These are phyloP conservation scores for Kurtzmaniella cleridarum DNA, from an alignment of 805 yeast species.

Conservation along the genomic window DNA sequence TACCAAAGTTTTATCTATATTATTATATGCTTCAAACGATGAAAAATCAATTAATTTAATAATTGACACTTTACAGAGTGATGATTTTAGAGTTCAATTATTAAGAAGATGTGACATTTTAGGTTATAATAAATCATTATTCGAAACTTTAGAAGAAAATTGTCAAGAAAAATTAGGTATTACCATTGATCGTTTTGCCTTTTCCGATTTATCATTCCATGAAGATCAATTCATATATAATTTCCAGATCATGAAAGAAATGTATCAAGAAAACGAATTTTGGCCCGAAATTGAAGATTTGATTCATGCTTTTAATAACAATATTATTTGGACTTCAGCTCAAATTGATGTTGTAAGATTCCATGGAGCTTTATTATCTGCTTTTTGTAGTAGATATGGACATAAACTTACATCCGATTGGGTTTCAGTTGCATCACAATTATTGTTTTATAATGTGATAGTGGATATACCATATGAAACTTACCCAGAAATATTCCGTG, in stretches of 20 bases:
- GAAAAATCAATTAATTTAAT: conserved; percentile 38
- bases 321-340: conserved; percentile 57
- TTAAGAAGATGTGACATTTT: conserved; percentile 11
- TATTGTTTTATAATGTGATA: conserved; percentile 47
- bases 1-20: conserved; percentile 70
- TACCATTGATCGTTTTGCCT: conserved; percentile 48
- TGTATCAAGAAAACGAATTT: conserved; percentile 37
- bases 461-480: conserved; percentile 47
- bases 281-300: conserved; percentile 43
- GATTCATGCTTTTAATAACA: conserved; percentile 54
- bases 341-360: conserved; percentile 69
- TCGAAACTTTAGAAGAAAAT: conserved; percentile 36
- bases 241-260: conserved; percentile 54
- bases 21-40: conserved; percentile 54
- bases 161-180: conserved; percentile 45
- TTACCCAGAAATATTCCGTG: conserved; percentile 49
- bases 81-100: conserved; percentile 19
- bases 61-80: conserved; percentile 31
- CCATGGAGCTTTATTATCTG: conserved; percentile 71
- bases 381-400: conserved; percentile 48
- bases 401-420: conserved; percentile 19
- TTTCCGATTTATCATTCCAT: conserved; percentile 21
- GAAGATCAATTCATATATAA: conserved; percentile 39
- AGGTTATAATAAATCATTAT: conserved; percentile 43
- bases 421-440: conserved; percentile 33